phyloP scores from a whole-genome alignment of 2,329 filamentous ascomycete genomes.

The Pseudogymnoascus sp. region DNA sequence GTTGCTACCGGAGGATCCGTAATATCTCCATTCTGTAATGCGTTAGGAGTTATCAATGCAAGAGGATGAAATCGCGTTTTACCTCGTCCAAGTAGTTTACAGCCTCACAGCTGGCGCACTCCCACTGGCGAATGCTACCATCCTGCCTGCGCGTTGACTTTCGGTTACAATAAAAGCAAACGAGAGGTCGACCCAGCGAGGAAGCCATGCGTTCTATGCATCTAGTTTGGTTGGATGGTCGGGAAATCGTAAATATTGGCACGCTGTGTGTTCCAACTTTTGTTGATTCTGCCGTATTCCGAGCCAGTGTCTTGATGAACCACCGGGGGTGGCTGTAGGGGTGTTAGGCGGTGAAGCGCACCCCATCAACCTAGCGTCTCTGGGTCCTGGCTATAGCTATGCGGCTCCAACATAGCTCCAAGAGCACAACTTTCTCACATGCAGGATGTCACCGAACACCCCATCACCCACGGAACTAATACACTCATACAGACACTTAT shows the following conservation, averaged over 20 bases:
- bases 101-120: slow-evolving; percentile 72
- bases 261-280: background rate
- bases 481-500: slow-evolving; percentile 62
- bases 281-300: slow-evolving; percentile 3
- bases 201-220: slow-evolving; percentile 8
- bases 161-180: slow-evolving; percentile 78
- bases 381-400: background rate
- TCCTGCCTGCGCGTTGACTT: slow-evolving; percentile 53
- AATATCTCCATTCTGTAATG: slow-evolving; percentile 68
- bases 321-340: slow-evolving; percentile 1
- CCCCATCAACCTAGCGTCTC: background rate
- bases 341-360: background rate
- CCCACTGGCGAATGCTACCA: slow-evolving; percentile 54
- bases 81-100: slow-evolving; percentile 87
- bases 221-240: background rate
- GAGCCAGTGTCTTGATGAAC: background rate
- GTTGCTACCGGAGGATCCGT: slow-evolving; percentile 70
- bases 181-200: slow-evolving; percentile 36
- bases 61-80: slow-evolving; percentile 22
- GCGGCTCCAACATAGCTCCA: background rate
- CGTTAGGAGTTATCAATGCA: slow-evolving; percentile 10
- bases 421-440: background rate
- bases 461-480: slow-evolving; percentile 35
- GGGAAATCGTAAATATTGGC: background rate
- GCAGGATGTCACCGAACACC: background rate